These are phyloP conservation scores for Eucalyptus virginea DNA, from an alignment of 345 rosid genomes.

Conservation along the genomic window DNA sequence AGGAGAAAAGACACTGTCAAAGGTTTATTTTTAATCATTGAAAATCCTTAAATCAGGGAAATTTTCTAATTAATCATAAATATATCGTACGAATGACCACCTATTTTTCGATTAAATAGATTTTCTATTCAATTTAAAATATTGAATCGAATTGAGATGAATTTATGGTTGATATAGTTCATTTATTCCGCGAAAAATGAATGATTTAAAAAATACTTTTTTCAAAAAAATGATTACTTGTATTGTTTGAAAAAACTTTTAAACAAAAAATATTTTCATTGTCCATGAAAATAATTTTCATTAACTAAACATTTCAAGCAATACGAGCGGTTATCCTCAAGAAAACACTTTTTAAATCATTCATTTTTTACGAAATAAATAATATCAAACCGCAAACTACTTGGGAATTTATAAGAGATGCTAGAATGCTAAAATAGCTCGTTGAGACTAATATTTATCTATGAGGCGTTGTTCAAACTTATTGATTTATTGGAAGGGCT, in stretches of 20 bases:
- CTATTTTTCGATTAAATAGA: neutral
- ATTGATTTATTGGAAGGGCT: neutral
- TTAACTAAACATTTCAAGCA: neutral
- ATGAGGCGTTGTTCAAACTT: neutral
- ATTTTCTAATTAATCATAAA: neutral
- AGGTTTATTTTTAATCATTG: too few relatives aligned
- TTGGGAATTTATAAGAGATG: neutral
- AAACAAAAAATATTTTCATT: neutral
- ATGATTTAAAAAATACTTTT: neutral
- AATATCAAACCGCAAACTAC: neutral
- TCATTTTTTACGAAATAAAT: neutral
- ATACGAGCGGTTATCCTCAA: rapidly evolving
- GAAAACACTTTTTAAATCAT: neutral
- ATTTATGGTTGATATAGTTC: neutral
- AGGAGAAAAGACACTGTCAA: neutral
- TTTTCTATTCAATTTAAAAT: neutral
- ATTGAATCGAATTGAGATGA: too few relatives aligned
- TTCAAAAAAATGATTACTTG: neutral
- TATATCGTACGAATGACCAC: neutral
- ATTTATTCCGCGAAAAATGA: rapidly evolving
- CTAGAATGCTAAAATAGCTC: neutral
- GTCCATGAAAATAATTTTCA: neutral
- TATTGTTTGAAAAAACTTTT: neutral
- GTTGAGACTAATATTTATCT: neutral
- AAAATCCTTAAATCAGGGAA: neutral